A percentile compares a stretch with the other conserved stretches of the same genome.
Conservation (phyloP, 345 rosid species). For the Citrus sinensis region DNA sequence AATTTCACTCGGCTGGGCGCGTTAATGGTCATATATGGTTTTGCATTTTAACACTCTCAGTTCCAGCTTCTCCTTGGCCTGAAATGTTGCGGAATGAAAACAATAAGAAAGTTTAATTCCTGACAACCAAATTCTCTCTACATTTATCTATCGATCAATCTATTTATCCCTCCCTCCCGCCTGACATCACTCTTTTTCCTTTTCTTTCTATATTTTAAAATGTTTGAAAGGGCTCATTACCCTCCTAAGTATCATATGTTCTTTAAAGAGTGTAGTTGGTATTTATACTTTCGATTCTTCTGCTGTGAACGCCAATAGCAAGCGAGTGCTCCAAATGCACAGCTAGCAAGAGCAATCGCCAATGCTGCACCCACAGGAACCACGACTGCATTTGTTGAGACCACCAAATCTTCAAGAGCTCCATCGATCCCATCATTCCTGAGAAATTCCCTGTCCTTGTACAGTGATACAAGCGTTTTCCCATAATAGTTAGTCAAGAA, state of each 20-base stretch:
- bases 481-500: constrained; percentile 74
- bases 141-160: constrained; percentile 8
- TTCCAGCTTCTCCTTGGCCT: constrained; percentile 80
- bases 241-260: constrained; percentile 58
- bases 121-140: constrained; percentile 20
- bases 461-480: constrained; percentile 51
- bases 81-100: constrained; percentile 53
- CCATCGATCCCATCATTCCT: constrained; percentile 32
- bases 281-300: constrained; percentile 93
- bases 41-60: constrained; percentile 33
- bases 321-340: constrained; percentile 94
- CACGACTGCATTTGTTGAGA: constrained; percentile 67
- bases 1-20: constrained; percentile 22
- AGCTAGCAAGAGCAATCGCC: constrained; percentile 95
- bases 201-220: constrained; percentile 15
- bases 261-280: constrained; percentile 82
- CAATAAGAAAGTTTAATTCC: constrained; percentile 34
- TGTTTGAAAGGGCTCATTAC: constrained; percentile 33
- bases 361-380: constrained; percentile 96
- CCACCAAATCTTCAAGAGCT: constrained; percentile 53
- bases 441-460: constrained; percentile 48
- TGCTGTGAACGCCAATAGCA: constrained; percentile 97
- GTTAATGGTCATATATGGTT: constrained; percentile 26
- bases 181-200: background rate
- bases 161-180: background rate